Evolutionary conservation across 768 basidiomycete species (phyloP).

Genomic region (Mycena galericulata): DNA sequence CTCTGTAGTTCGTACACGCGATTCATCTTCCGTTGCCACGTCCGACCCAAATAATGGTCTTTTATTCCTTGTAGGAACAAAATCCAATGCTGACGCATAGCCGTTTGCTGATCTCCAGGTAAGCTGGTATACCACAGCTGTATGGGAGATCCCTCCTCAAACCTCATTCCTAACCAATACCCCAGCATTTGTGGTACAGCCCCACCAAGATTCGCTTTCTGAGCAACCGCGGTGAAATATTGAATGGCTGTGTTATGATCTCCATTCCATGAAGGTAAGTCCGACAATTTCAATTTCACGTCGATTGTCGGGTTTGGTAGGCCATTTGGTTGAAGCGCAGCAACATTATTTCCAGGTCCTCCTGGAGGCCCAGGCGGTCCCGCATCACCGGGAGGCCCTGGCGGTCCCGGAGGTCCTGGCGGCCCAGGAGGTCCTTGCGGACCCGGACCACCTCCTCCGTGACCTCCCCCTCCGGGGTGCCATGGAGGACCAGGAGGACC

Average conservation of each 20-base stretch:
- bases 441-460: neutral
- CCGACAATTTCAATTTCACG: neutral
- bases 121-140: neutral
- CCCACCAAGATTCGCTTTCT: too few species aligned
- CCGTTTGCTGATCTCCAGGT: neutral
- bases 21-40: neutral
- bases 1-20: neutral
- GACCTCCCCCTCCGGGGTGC: too few species aligned
- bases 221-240: neutral
- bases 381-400: neutral
- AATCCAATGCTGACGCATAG: neutral
- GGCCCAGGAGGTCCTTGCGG: neutral
- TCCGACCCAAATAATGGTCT: neutral
- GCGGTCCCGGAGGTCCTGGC: neutral
- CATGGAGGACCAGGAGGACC: too few species aligned
- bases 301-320: neutral
- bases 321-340: neutral
- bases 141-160: too few species aligned
- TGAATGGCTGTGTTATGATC: neutral
- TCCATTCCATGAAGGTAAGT: neutral
- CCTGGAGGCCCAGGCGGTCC: neutral
- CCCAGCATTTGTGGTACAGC: too few species aligned
- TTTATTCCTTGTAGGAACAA: neutral
- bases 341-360: too few species aligned
- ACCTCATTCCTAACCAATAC: too few species aligned